These are phyloP conservation scores for Ascocoryne sarcoides DNA, from an alignment of 2,329 filamentous ascomycete genomes.

Conservation along the genomic window DNA sequence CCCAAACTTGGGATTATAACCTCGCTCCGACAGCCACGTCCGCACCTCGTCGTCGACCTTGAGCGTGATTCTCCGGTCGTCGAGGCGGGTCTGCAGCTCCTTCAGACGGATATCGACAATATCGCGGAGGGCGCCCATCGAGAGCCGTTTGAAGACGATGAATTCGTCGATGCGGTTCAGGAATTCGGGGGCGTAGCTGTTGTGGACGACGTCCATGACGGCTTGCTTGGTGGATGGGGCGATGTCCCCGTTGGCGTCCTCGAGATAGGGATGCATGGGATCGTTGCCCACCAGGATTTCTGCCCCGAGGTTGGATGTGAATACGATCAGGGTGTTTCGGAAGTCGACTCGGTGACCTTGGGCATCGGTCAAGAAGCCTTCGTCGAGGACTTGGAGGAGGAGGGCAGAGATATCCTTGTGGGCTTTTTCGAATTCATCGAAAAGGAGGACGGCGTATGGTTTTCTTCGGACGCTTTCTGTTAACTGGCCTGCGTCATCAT, in stretches of 20 bases:
- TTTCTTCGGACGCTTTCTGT: slow-evolving; percentile 93
- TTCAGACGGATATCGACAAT: slow-evolving; percentile 88
- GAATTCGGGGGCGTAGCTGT: slow-evolving; percentile 79
- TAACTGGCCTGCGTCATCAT: slow-evolving; percentile 91
- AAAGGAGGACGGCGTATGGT: slow-evolving; percentile 87
- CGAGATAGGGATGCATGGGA: slow-evolving; percentile 52
- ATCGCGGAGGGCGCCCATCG: slow-evolving; percentile 67
- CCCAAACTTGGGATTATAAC: slow-evolving; percentile 87
- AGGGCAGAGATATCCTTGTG: slow-evolving; percentile 90
- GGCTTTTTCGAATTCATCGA: slow-evolving; percentile 97
- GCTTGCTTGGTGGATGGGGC: slow-evolving; percentile 63
- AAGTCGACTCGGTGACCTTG: slow-evolving; percentile 97
- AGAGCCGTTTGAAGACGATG: slow-evolving; percentile 87
- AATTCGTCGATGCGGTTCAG: slow-evolving; percentile 95
- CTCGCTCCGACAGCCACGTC: slow-evolving; percentile 78
- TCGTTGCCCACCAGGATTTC: slow-evolving; percentile 78
- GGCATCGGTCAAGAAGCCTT: slow-evolving; percentile 89
- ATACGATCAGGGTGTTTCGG: slow-evolving; percentile 89
- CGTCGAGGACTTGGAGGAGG: slow-evolving; percentile 87
- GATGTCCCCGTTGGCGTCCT: slow-evolving; percentile 58
- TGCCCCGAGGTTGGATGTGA: slow-evolving; percentile 91
- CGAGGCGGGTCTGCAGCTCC: slow-evolving; percentile 74
- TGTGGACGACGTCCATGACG: slow-evolving; percentile 80
- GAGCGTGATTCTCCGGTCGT: slow-evolving; percentile 76
- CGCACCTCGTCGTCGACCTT: slow-evolving; percentile 63